Conservation (phyloP, 257 asterid species). For the Penstemon davidsonii region DNA sequence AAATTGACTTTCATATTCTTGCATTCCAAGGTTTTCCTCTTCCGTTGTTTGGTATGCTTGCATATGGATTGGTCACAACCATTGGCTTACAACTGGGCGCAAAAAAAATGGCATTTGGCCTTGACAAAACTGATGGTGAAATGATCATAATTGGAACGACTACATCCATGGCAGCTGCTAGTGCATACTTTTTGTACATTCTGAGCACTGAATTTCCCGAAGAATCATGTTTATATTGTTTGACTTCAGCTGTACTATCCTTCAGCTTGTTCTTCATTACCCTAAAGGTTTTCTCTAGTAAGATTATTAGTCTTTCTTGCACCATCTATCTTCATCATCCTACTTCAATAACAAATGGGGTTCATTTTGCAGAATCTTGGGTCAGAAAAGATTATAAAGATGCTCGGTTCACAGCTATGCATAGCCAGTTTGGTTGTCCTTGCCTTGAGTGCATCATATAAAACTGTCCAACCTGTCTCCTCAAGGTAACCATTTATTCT, state of each 20-base stretch:
- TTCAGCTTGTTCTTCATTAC: constrained; percentile 72
- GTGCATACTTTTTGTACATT: constrained; percentile 88
- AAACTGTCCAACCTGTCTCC: constrained; percentile 45
- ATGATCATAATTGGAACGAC: constrained; percentile 61
- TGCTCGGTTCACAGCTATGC: constrained; percentile 65
- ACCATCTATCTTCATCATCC: constrained; percentile 11
- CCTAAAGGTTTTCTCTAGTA: constrained; percentile 53
- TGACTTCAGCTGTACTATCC: constrained; percentile 70
- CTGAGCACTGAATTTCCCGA: constrained; percentile 72
- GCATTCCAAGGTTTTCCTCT: constrained; percentile 82
- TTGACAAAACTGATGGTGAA: constrained; percentile 53
- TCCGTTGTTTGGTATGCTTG: constrained; percentile 84
- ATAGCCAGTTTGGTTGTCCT: constrained; percentile 65
- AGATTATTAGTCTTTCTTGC: constrained; percentile 24
- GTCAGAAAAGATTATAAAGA: constrained; percentile 45
- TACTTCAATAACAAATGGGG: constrained; percentile 18
- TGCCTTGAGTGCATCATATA: constrained; percentile 66
- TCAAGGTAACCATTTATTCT: constrained; percentile 46
- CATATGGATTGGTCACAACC: constrained; percentile 75
- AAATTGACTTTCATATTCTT: constrained; percentile 28
- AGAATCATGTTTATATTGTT: constrained; percentile 78
- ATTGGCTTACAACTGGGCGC: constrained; percentile 64
- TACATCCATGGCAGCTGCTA: constrained; percentile 91
- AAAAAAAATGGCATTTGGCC: constrained; percentile 40
- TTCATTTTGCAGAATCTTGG: constrained; percentile 57